Base-by-base conservation (phyloP, 2,329 filamentous ascomycete genomes). In the Calonectria pteridis region DNA sequence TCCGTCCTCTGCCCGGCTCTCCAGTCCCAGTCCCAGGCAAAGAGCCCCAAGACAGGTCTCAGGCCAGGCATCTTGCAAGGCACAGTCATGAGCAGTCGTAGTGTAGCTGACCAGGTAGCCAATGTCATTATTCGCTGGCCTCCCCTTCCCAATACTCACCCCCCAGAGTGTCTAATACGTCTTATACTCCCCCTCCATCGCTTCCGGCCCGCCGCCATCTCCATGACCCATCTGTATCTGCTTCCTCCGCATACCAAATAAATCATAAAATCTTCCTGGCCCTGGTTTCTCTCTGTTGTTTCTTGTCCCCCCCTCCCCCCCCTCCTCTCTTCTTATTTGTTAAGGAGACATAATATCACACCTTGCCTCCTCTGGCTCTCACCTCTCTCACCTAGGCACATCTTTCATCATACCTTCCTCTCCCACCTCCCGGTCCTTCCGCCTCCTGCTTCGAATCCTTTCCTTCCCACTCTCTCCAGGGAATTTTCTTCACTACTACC, bases 161-260 rank as follows among this genome's bases (percentile, higher is more conserved):
- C 37, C 58, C 59, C 35, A 2, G 28, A 37, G 26, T 9, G 40
- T 63, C 37, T 46, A 43, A 64, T 31, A n/a, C 40, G 40, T 46
- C 59, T 64, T 64, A 43, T 46, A n/a, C 59, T 23, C 59, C 40
- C 59, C 40, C 37, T 40, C 59, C 40, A 64, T 28, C 28, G 20
- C 55, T 31, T 46, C 26, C 55, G 55, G 35, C 37, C 37, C 59
- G 40, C 37, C 26, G 35, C 59, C 55, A 64, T 64, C 59, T 49
- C 40, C 59, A 63, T 46, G 35, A n/a, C 37, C 35, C 59, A 64
- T 64, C 40, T 64, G 37, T 33, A 49, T 64, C 59, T 49, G n/a
- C 11, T 46, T 46, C 20, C 43, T 46, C 43, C n/a, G n/a, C 43
- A 46, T 23, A 46, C 18, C 3, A 46, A 46, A 23, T 46, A 49